phyloP scores from a whole-genome alignment of 441 rosid genomes.

The Pelargonium australe region DNA sequence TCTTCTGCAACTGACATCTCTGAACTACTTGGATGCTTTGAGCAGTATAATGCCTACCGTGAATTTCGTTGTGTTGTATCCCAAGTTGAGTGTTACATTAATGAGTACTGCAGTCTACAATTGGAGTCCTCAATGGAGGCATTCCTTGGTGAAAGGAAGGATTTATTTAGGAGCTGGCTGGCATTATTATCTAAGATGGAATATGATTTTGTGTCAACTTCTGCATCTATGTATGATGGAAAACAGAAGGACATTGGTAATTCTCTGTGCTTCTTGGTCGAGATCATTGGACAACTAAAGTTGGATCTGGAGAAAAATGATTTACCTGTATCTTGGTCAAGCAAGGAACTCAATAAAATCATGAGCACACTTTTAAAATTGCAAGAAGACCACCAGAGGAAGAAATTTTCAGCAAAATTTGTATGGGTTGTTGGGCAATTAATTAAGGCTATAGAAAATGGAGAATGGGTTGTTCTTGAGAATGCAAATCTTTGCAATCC shows the following conservation, averaged over 20 bases:
- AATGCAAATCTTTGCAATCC: slow-evolving; percentile 98
- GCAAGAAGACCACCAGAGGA: slow-evolving; percentile 40
- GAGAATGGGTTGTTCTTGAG: slow-evolving; percentile 94
- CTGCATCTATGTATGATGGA: slow-evolving; percentile 27
- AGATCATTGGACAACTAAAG: slow-evolving; percentile 47
- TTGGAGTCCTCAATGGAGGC: slow-evolving; percentile 38
- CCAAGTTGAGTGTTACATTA: slow-evolving; percentile 57
- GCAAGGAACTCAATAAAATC: slow-evolving; percentile 45
- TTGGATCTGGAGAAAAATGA: slow-evolving; percentile 34
- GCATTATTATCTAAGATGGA: slow-evolving; percentile 45
- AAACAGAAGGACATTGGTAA: slow-evolving; percentile 28
- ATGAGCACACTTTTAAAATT: slow-evolving; percentile 51
- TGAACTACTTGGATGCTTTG: slow-evolving; percentile 95
- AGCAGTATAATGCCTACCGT: slow-evolving; percentile 82
- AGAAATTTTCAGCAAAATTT: slow-evolving; percentile 59
- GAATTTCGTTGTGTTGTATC: slow-evolving; percentile 53
- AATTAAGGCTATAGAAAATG: slow-evolving; percentile 86
- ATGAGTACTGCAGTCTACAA: slow-evolving; percentile 57
- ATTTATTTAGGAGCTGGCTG: slow-evolving; percentile 62
- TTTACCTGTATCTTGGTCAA: slow-evolving; percentile 50
- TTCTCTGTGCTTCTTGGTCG: slow-evolving; percentile 46
- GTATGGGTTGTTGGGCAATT: slow-evolving; percentile 95
- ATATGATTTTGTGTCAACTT: slow-evolving; percentile 33
- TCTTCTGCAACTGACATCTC: slow-evolving; percentile 95
- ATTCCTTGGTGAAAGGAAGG: slow-evolving; percentile 35